phyloP scores from a whole-genome alignment of 2,329 filamentous ascomycete genomes.

The Ophiobolus disseminans region DNA sequence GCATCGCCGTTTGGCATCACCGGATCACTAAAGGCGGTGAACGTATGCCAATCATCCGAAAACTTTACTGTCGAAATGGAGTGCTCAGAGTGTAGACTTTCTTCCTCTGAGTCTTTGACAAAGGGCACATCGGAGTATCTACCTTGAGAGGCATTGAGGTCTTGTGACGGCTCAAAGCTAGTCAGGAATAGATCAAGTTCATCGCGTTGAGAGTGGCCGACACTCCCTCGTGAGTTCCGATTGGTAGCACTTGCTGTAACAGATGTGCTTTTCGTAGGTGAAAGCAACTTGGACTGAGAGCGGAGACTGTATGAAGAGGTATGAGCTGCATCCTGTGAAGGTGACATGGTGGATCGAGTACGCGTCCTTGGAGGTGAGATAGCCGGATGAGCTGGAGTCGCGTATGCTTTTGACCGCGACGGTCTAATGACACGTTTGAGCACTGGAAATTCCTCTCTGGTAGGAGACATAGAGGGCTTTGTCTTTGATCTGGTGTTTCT shows the following conservation, averaged over 20 bases:
- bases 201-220: conserved; percentile 12
- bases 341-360: conserved; percentile 26
- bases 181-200: conserved; percentile 20
- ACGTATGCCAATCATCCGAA: conserved; percentile 27
- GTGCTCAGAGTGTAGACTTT: conserved; percentile 35
- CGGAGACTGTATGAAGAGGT: conserved; percentile 38
- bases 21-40: conserved; percentile 20
- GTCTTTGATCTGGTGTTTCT: conserved; percentile 44
- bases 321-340: conserved; percentile 22
- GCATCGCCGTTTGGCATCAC: conserved; percentile 2
- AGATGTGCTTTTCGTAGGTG: conserved; percentile 20
- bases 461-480: conserved; percentile 31
- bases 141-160: conserved; percentile 28
- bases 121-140: conserved; percentile 31
- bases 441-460: conserved; percentile 19
- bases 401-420: conserved; percentile 23
- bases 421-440: conserved; percentile 22
- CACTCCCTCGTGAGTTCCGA: conserved; percentile 19
- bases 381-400: conserved; percentile 20
- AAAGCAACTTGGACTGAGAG: conserved; percentile 35
- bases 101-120: conserved; percentile 44
- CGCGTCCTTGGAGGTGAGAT: conserved; percentile 28
- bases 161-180: conserved; percentile 32
- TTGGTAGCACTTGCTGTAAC: conserved; percentile 2
- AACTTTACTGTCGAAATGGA: conserved; percentile 34